Evolutionary conservation across 768 basidiomycete genomes (phyloP).

Genomic region (Psilocybe azurescens): DNA sequence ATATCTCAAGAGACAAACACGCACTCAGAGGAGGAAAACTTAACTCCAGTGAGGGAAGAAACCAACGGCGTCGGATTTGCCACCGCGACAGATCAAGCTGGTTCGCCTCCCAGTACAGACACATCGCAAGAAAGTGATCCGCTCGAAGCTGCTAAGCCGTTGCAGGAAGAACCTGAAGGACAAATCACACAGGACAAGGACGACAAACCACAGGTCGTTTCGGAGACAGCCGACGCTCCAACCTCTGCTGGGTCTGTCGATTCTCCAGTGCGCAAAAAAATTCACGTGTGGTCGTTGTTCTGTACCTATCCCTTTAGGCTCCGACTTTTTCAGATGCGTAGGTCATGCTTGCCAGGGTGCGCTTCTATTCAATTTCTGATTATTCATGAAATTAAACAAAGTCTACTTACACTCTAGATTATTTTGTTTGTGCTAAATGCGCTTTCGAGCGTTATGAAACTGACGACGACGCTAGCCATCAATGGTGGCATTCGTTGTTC

Average conservation of each 20-base stretch:
- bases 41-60: no score
- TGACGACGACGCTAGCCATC: neutral
- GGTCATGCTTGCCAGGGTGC: neutral
- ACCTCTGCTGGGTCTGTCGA: neutral
- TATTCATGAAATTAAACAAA: no score
- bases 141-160: no score
- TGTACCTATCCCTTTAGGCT: neutral
- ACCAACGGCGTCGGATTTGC: no score
- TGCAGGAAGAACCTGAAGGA: neutral
- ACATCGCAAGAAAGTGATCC: no score
- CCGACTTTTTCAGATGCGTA: neutral
- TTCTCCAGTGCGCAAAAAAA: neutral
- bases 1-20: no score
- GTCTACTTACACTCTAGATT: neutral
- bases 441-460: neutral
- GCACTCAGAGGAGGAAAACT: no score
- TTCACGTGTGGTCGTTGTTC: neutral
- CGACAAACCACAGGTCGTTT: neutral
- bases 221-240: neutral
- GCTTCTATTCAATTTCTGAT: neutral
- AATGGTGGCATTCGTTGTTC: neutral
- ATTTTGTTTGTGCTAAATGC: neutral
- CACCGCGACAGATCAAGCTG: no score
- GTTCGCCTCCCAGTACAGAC: no score
- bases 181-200: neutral